Evolutionary conservation across 1,139 yeast genomes (phyloP).

Genomic region (Diutina mesorugosa): DNA sequence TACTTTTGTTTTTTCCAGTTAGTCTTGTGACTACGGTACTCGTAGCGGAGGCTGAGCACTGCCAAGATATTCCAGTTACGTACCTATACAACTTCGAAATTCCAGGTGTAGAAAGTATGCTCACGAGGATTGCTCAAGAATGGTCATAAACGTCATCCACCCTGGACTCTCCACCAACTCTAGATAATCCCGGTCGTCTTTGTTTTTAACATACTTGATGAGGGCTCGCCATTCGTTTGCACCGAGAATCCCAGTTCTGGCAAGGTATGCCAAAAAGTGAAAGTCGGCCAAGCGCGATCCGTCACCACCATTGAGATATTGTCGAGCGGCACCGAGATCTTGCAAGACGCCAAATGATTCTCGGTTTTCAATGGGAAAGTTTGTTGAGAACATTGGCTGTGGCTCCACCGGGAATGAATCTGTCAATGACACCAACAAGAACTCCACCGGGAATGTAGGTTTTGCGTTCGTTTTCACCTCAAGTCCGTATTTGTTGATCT

Average conservation of each 20-base stretch:
- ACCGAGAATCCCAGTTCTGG: constrained; percentile 38
- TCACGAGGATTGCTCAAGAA: constrained; percentile 21
- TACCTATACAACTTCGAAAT: not conserved
- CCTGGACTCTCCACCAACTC: constrained; percentile 53
- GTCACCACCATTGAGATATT: constrained; percentile 33
- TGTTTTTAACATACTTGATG: constrained; percentile 25
- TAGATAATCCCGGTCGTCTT: constrained; percentile 31
- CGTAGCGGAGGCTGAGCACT: not conserved
- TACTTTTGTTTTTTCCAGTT: not conserved
- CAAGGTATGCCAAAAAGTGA: constrained; percentile 56
- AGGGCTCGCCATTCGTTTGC: constrained; percentile 37
- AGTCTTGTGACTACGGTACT: not conserved
- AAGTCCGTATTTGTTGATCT: constrained; percentile 77
- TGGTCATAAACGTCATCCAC: constrained; percentile 64
- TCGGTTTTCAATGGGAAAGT: constrained; percentile 68
- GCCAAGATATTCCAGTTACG: not conserved
- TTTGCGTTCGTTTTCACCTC: constrained; percentile 83
- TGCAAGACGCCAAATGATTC: constrained; percentile 65
- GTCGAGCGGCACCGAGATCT: constrained; percentile 32
- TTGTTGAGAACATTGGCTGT: constrained; percentile 30
- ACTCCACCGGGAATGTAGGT: constrained; percentile 95
- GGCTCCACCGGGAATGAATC: constrained; percentile 82
- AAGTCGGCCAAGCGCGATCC: constrained; percentile 45
- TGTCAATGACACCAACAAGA: constrained; percentile 72
- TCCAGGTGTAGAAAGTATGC: not conserved